Base-by-base conservation (phyloP, 345 rosid genomes). In the Gynandropsis gynandra region DNA sequence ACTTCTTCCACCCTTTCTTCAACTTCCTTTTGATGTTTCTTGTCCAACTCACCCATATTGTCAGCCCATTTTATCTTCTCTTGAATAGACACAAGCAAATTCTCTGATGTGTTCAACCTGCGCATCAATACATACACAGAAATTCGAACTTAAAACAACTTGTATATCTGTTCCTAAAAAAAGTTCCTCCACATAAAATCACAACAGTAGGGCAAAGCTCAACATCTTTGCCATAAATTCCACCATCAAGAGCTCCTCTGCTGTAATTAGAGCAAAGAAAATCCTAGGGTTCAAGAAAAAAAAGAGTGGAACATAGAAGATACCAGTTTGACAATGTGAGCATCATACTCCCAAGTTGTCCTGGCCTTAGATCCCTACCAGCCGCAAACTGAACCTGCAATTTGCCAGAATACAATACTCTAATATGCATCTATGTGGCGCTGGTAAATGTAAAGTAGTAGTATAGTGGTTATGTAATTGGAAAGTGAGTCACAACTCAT, bases 31-130 rank as follows among this genome's bases (percentile, higher is more conserved):
- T 63, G 66, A 41, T 79, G 87, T 71, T 71, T 83, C 66, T 74
- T 80, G 78, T 80, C 85, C 57, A 60, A 47, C 44, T 86, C 98
- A 64, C 87, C 78, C 92, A 76, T 86, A 10, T 61, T 66, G 76
- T 90, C 98, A 43, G 95, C 96, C 98, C 98, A 87, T 59, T 87
- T 87, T 43, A 90, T 87, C 80, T 81, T 87, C 66, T 87, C 95
- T 78, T 87, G 96, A 73, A 90, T 87, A 1, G 92, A 67, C 44
- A 68, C 61, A 29, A 90, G 89, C 46, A 83, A 71, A 65, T 76
- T 72, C 62, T 87, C 92, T 34, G 98, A 90, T 8, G 89, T 77
- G 43, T 57, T 56, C 79, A 83, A 70, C 96, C 95, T 90, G 58
- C 37, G 16, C 68, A 69, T 35, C 31, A 48, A 58, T 11, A 38